These are phyloP conservation scores for Cornus controversa DNA, from an alignment of 148 eudicot species.

Conservation along the genomic window DNA sequence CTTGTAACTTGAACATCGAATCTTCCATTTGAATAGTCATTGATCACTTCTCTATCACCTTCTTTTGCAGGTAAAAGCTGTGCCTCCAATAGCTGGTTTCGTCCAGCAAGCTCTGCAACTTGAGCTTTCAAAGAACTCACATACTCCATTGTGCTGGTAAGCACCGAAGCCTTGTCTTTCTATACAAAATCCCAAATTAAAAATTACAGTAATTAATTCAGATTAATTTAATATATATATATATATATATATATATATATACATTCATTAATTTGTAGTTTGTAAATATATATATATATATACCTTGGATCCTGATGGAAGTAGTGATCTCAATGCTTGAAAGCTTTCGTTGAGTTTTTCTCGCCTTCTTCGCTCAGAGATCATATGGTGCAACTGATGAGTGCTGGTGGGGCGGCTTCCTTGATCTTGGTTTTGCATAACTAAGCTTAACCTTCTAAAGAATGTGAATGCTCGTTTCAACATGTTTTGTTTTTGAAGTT, in stretches of 20 bases:
- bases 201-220: neutral
- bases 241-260: no score
- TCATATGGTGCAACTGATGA: constrained; percentile 82
- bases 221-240: no score
- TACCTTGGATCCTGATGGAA: constrained; percentile 93
- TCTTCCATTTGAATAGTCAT: constrained; percentile 21
- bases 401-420: constrained; percentile 40
- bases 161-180: constrained; percentile 88
- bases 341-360: constrained; percentile 90
- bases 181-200: constrained; percentile 10
- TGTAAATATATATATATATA: no score
- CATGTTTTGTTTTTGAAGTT: constrained; percentile 36
- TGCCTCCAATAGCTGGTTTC: constrained; percentile 48
- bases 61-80: constrained; percentile 18
- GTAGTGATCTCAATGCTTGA: constrained; percentile 66
- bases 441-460: constrained; percentile 34
- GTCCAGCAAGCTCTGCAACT: constrained; percentile 47
- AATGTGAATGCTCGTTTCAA: constrained; percentile 43
- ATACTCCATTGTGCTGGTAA: constrained; percentile 58
- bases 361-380: constrained; percentile 74
- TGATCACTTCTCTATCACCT: neutral
- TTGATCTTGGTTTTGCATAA: constrained; percentile 25
- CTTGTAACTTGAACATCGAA: constrained; percentile 30
- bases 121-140: constrained; percentile 55
- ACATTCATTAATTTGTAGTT: no score